Conservation (phyloP, 768 basidiomycete genomes). For the Termitomyces sp. region DNA sequence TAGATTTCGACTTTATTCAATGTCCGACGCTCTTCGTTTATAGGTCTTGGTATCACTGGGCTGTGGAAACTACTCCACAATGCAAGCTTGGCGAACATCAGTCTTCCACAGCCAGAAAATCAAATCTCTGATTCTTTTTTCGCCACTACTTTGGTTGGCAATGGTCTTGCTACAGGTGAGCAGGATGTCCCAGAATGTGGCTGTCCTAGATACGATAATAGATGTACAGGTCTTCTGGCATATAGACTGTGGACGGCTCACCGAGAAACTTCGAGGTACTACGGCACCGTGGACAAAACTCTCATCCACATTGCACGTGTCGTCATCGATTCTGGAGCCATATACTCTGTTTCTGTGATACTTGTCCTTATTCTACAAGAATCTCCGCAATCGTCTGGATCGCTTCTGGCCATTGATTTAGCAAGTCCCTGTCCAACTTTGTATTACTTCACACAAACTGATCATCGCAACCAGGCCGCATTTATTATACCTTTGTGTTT, state of each 20-base stretch:
- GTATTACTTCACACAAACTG: not conserved
- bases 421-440: not conserved
- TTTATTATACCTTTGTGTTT: constrained; percentile 5
- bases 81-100: not conserved
- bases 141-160: not conserved
- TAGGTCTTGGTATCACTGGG: not conserved
- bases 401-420: not conserved
- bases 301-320: not conserved
- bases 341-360: not conserved
- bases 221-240: constrained; percentile 1
- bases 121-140: not conserved
- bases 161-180: not conserved
- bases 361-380: not conserved
- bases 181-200: too few relatives aligned
- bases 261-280: not conserved
- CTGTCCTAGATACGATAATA: not conserved
- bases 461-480: not conserved
- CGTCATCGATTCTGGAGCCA: constrained; percentile 3
- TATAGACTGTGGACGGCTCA: constrained; percentile 2
- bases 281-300: not conserved
- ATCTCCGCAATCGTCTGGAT: not conserved
- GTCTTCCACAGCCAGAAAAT: not conserved
- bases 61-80: not conserved
- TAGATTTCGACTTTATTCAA: not conserved
- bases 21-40: not conserved